phyloP scores from a whole-genome alignment of 1,284 basidiomycete species.

The Cryptococcus sp. region DNA sequence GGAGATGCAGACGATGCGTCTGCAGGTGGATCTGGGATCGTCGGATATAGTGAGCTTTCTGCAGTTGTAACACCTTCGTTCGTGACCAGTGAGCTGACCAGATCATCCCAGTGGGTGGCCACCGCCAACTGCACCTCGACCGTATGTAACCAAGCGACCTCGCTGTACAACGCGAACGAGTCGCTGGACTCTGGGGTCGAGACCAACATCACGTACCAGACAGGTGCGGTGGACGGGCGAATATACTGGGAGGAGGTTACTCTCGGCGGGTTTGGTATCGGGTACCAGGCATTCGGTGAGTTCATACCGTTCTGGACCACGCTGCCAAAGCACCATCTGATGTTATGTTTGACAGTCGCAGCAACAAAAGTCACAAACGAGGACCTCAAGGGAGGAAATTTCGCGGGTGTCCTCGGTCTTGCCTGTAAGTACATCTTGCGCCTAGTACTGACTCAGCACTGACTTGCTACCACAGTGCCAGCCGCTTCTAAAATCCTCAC shows the following conservation, averaged over 20 bases:
- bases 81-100: neutral
- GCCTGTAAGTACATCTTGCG: conserved; percentile 28
- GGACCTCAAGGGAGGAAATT: conserved; percentile 41
- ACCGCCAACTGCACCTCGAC: conserved; percentile 34
- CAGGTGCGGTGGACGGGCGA: conserved; percentile 39
- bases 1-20: conserved; percentile 33
- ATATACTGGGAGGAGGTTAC: conserved; percentile 48
- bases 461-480: conserved; percentile 33
- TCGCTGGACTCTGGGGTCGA: conserved; percentile 36
- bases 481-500: conserved; percentile 44
- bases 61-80: neutral
- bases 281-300: conserved; percentile 47
- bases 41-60: conserved; percentile 44
- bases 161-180: conserved; percentile 31
- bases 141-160: conserved; percentile 31
- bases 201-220: conserved; percentile 34
- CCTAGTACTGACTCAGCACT: neutral
- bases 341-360: conserved; percentile 23
- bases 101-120: conserved; percentile 42
- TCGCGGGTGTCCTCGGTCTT: conserved; percentile 45
- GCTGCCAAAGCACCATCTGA: neutral
- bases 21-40: conserved; percentile 48
- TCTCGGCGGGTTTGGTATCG: conserved; percentile 42
- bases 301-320: no score
- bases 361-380: conserved; percentile 38